Conservation (phyloP, 225 moss, liverwort and hornwort genomes). For the Polytrichum commune region DNA sequence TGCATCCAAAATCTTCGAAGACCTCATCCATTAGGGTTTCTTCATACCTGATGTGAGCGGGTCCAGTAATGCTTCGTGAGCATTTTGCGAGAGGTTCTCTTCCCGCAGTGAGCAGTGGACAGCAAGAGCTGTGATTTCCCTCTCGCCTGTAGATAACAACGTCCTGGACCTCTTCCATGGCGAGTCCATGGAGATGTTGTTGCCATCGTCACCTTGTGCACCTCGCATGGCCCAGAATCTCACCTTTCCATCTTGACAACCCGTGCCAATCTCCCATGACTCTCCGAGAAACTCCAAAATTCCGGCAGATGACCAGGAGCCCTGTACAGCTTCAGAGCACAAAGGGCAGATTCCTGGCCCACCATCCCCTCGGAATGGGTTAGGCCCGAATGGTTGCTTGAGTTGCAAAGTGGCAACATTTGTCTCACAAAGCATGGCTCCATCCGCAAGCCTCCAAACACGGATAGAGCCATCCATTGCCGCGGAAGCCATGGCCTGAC, state of each 20-base stretch:
- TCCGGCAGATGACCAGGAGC: slow-evolving; percentile 11
- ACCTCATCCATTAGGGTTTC: no score
- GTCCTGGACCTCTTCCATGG: slow-evolving; percentile 2
- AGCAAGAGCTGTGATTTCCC: slow-evolving; percentile 27
- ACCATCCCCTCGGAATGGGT: slow-evolving; percentile 2
- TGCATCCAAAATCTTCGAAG: no score
- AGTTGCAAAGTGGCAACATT: slow-evolving; percentile 1
- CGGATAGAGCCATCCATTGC: slow-evolving; percentile 29
- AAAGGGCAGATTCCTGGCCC: not conserved
- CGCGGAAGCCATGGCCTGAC: slow-evolving; percentile 34
- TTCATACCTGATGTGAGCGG: no score
- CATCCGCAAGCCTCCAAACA: slow-evolving; percentile 38
- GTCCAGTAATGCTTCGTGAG: no score
- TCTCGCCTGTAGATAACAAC: slow-evolving; percentile 12
- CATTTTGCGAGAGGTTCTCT: no score
- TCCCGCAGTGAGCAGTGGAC: slow-evolving; percentile 24
- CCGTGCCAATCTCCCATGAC: slow-evolving; percentile 29
- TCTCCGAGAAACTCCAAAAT: slow-evolving; percentile 22
- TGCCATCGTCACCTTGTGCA: slow-evolving; percentile 4
- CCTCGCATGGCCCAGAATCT: slow-evolving; percentile 30
- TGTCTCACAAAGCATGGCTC: slow-evolving; percentile 33
- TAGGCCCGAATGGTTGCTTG: slow-evolving; percentile 3
- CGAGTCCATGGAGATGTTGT: not conserved
- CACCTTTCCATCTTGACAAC: slow-evolving; percentile 40
- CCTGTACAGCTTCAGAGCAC: slow-evolving; percentile 15